phyloP scores from a whole-genome alignment of 1,284 basidiomycete genomes.

The Tausonia pullulans region DNA sequence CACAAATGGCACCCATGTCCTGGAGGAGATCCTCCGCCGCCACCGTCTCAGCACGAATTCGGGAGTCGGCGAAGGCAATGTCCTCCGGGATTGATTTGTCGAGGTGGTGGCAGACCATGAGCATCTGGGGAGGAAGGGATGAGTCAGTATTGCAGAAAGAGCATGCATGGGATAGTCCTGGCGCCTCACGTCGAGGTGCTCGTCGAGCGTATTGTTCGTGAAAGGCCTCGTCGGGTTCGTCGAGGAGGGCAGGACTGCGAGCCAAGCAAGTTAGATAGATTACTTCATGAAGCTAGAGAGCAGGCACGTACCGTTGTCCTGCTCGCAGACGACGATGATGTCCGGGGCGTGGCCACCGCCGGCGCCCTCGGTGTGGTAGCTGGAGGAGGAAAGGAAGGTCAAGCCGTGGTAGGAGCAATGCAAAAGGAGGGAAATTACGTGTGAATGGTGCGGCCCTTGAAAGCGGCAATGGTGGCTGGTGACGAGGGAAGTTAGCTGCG shows the following conservation, averaged over 20 bases:
- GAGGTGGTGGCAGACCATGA: slow-evolving; percentile 59
- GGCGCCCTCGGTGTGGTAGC: slow-evolving; percentile 85
- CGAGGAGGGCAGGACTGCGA: slow-evolving; percentile 75
- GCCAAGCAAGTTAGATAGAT: no score
- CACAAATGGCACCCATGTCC: slow-evolving; percentile 76
- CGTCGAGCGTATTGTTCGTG: slow-evolving; percentile 84
- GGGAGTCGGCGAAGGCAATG: slow-evolving; percentile 90
- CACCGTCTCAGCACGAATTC: slow-evolving; percentile 87
- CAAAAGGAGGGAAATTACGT: slow-evolving; percentile 38
- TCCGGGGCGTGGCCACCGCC: slow-evolving; percentile 96
- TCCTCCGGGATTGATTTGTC: slow-evolving; percentile 76
- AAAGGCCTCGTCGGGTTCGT: slow-evolving; percentile 96
- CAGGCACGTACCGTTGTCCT: slow-evolving; percentile 43
- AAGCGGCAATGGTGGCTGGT: slow-evolving; percentile 74
- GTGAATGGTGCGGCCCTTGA: slow-evolving; percentile 86
- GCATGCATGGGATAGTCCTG: neutral
- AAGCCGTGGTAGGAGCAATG: neutral
- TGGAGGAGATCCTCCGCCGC: slow-evolving; percentile 97
- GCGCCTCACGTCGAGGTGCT: slow-evolving; percentile 78
- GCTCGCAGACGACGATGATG: slow-evolving; percentile 89
- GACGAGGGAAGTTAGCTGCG: slow-evolving; percentile 20
- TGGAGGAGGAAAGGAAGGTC: slow-evolving; percentile 6
- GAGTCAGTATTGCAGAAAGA: neutral
- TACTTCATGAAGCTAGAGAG: no score
- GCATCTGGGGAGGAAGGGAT: slow-evolving; percentile 50